Evolutionary conservation across 108 stramenopile genomes (phyloP), one percentile per base, ranked within the genome.

Genomic region (Pseudonitzschia delicatissima): DNA sequence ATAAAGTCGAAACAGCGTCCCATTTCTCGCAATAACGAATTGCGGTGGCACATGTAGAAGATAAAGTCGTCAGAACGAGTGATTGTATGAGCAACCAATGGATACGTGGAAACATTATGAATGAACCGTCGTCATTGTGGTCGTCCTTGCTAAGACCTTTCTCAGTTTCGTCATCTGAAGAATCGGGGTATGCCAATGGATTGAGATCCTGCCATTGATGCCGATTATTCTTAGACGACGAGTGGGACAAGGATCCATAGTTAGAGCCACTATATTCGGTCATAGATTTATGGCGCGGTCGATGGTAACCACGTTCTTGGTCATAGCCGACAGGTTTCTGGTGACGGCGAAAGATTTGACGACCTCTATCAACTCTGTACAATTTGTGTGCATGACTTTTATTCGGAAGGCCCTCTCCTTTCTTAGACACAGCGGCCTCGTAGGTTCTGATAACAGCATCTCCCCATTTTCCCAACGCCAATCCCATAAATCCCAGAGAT

Each of bases 381-480:
- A n/a, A n/a, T n/a, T n/a, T n/a, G n/a, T n/a, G n/a, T n/a, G n/a
- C n/a, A n/a, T n/a, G n/a, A n/a, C n/a, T n/a, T n/a, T n/a, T n/a
- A n/a, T n/a, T n/a, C n/a, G n/a, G n/a, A n/a, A n/a, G n/a, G n/a
- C n/a, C n/a, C n/a, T n/a, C n/a, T n/a, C n/a, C n/a, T n/a, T n/a
- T n/a, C n/a, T n/a, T n/a, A n/a, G 53, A 5, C n/a, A 55, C 11
- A 18, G 59, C 59, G 2, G 21, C 25, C 35, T 61, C 17, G 21
- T 61, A 42, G 39, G 59, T 37, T 61, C 21, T 33, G 40, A 61
- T 61, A 4, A 61, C 37, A 1, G 39, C 27, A 33, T 61, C 39
- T 26, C 59, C 59, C 35, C 59, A 61, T 27, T 42, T 29, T 20
- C 59, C 59, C 37, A 61, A 36, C 0, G 59, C 34, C 39, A 40